Evolutionary conservation across 345 rosid species (phyloP), one percentile per base, ranked within the genome.

Genomic region (Noccaea caerulescens): DNA sequence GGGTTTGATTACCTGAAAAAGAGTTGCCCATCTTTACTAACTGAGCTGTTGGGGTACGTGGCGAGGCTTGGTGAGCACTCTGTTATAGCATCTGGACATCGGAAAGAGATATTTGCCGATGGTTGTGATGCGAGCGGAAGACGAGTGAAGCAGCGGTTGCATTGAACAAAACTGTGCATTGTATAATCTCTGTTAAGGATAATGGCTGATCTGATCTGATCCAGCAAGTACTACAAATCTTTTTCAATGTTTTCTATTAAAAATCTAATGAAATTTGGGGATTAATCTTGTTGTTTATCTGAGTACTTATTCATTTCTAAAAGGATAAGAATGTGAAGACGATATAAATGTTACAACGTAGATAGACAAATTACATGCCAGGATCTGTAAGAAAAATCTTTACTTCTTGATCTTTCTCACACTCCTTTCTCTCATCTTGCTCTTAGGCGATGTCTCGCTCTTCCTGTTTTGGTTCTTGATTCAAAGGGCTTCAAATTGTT

Each of bases 81-180:
- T 41, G 81, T 82, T 55, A 68, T 73, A 16, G 82, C 82, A 51
- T 79, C 78, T 55, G 81, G 84, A 36, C 72, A 60, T 78, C 80
- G 77, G 32, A 85, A 80, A 16, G 83, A 82, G 4, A 47, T 63
- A 14, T 56, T 74, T 69, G 67, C 78, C 3, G 96, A 89, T 76
- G 85, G 90, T 14, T 69, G 76, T 5, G 91, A 87, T 55, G 54
- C 34, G 9, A 82, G 76, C 34, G 91, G 92, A 23, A 77, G 96
- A 66, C 74, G 96, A 63, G 92, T 89, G 72, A 89, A 89, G 83
- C 96, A 74, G 62, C 85, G 96, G 72, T 44, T 86, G 52, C 84
- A 83, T n/a, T 76, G 43, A 76, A 33, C 39, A 56, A 12, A 57
- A 13, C 2, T 63, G 60, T 76, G 76, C 42, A 58, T 64, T 76